Conservation (phyloP, 208 protist species). For the Naegleria lovaniensis region DNA sequence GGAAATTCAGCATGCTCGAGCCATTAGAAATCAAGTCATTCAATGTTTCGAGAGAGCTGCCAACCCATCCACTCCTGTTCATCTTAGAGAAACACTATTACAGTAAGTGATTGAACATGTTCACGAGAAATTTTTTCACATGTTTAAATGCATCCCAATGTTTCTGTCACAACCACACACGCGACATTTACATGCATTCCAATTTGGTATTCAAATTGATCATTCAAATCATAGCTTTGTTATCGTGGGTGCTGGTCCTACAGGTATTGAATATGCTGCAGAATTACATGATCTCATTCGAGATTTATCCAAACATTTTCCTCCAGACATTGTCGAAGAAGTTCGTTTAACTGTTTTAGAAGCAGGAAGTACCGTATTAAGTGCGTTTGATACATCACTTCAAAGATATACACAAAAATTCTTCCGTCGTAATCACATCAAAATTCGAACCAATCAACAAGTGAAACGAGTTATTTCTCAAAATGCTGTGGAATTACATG, state of each 20-base stretch:
- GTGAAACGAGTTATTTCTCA: not conserved
- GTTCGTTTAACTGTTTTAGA: not conserved
- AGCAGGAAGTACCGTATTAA: not conserved
- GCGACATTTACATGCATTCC: too few species aligned
- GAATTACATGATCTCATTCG: slow-evolving; percentile 78
- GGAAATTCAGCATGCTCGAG: slow-evolving; percentile 49
- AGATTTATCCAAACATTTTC: slow-evolving; percentile 67
- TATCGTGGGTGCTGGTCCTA: slow-evolving; percentile 79
- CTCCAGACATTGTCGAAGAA: not conserved
- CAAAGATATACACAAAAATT: not conserved
- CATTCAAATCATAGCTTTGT: slow-evolving; percentile 56
- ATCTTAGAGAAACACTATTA: slow-evolving; percentile 68
- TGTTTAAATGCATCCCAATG: too few species aligned
- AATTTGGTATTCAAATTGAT: too few species aligned
- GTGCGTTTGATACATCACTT: not conserved
- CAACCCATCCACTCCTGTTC: slow-evolving; percentile 61
- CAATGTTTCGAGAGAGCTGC: slow-evolving; percentile 81
- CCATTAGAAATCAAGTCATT: slow-evolving; percentile 73
- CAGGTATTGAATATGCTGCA: slow-evolving; percentile 72
- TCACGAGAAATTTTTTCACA: too few species aligned
- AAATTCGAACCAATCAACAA: not conserved
- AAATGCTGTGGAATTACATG: not conserved
- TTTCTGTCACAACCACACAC: too few species aligned
- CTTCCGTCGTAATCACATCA: not conserved
- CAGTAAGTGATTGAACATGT: slow-evolving; percentile 40